Evolutionary conservation across 768 basidiomycete species (phyloP), one percentile per base, ranked within the genome.

Genomic region (Auricularia heimuer): DNA sequence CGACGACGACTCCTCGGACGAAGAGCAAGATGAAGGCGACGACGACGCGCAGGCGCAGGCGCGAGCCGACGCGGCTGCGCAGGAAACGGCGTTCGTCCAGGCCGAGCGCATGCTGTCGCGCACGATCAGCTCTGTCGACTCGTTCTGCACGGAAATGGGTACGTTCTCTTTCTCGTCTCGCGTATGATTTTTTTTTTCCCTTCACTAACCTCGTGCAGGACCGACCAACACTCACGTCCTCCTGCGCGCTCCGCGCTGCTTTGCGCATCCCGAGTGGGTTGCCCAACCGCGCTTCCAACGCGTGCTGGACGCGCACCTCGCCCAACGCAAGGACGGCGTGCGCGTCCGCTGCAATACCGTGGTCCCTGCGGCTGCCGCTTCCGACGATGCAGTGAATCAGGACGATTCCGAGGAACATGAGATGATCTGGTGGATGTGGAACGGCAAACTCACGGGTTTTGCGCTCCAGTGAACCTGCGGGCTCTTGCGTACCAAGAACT

Each of bases 341-440:
- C 56, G 56, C 34, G 56, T 60, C 3, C 8, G 18, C 54, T 54
- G 54, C 29, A 35, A 14, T 24, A 18, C 56, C 12, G 29, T 33
- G 12, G 29, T 29, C 29, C 14, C 56, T n/a, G 33, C 29, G 6
- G 12, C 6, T 34, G 24, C 7, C 11, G 8, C 24, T 24, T 14
- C 11, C 16, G 29, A 60, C 24, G 24, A 6, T 14, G 34, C 6
- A 1, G 56, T n/a, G 14, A 29, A 45, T 14, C 64, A 67, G 1
- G 72, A 73, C 39, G 76, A 76, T 29, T 29, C 29, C 7, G 79
- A 81, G 67, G 78, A 76, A 3, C 78, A 80, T 51, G 83, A 85
- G 65, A 79, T 83, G 81, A 83, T 85, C 56, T 85, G 83, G 83
- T 85, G 83, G 83, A 82, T 77, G 63, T 85, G 83, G 83, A 81